phyloP scores from a whole-genome alignment of 73 alveolate species.

The Loxodes magnus region DNA sequence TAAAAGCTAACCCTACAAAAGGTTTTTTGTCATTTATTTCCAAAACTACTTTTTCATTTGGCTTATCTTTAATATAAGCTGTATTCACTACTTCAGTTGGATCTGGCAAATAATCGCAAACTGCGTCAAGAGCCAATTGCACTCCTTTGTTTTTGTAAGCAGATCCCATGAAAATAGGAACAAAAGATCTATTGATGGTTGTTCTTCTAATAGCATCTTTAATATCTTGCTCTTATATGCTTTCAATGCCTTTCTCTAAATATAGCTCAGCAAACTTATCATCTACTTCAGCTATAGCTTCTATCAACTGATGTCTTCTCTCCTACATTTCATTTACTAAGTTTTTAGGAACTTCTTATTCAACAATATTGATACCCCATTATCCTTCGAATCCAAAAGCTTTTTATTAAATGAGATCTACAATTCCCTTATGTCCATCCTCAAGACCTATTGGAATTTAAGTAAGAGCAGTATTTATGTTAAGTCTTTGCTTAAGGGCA shows the following conservation, averaged over 20 bases:
- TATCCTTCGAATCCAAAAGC: constrained; percentile 73
- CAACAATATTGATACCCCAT: constrained; percentile 38
- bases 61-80: constrained; percentile 38
- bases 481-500: constrained; percentile 52
- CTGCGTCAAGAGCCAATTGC: constrained; percentile 76
- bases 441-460: constrained; percentile 71
- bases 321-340: constrained; percentile 31
- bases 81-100: constrained; percentile 58
- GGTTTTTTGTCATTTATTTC: constrained; percentile 63
- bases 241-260: constrained; percentile 22
- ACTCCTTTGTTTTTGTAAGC: constrained; percentile 92
- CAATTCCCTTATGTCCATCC: constrained; percentile 57
- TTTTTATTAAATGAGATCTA: constrained; percentile 55
- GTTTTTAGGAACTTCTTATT: constrained; percentile 57
- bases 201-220: constrained; percentile 48
- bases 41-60: constrained; percentile 38
- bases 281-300: constrained; percentile 40
- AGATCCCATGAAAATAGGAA: constrained; percentile 91
- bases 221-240: constrained; percentile 15
- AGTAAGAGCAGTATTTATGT: constrained; percentile 48
- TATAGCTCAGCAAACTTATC: constrained; percentile 39
- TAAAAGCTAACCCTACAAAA: constrained; percentile 81
- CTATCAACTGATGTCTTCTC: constrained; percentile 43
- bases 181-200: constrained; percentile 54
- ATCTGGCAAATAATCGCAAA: constrained; percentile 59